A percentile compares a stretch with the other conserved stretches of the same genome.
phyloP scores from a whole-genome alignment of 148 eudicot genomes.

The Gaultheria prostrata region DNA sequence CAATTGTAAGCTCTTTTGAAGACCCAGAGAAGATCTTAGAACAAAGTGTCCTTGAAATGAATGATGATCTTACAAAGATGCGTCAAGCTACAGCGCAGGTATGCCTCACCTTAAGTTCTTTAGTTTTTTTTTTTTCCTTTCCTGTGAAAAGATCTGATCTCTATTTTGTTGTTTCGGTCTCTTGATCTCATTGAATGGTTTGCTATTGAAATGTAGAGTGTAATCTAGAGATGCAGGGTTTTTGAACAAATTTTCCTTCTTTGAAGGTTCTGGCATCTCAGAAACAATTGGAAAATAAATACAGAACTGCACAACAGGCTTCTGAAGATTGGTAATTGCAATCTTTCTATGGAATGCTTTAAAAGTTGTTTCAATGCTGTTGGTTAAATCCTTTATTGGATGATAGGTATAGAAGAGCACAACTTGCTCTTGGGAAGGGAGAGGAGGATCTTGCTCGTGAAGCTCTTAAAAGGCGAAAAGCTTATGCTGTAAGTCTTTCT shows the following conservation, averaged over 20 bases:
- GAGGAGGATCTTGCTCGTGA: conserved; percentile 99
- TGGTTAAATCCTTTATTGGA: conserved; percentile 22
- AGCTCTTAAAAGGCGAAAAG: conserved; percentile 93
- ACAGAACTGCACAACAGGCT: conserved; percentile 79
- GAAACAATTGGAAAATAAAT: conserved; percentile 87
- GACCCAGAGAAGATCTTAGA: conserved; percentile 98
- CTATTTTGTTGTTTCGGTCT: background rate
- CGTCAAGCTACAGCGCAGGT: conserved; percentile 98
- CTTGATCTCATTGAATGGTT: too few species aligned
- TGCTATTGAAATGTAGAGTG: background rate
- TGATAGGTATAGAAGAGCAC: conserved; percentile 84
- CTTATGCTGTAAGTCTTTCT: conserved; percentile 75
- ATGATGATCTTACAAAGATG: conserved; percentile 88
- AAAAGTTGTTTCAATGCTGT: conserved; percentile 10
- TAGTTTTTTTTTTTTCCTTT: background rate
- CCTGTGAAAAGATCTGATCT: background rate
- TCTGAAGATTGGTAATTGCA: conserved; percentile 86
- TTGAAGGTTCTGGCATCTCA: conserved; percentile 95
- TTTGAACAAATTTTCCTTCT: conserved; percentile 17
- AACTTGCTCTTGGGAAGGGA: conserved; percentile 90
- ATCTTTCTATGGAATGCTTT: background rate
- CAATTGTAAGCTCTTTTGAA: conserved; percentile 78
- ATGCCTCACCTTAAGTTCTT: conserved; percentile 20
- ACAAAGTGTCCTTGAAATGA: conserved; percentile 89
- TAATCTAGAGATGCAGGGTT: conserved; percentile 14